These are phyloP conservation scores for Suillus tomentosus DNA, from an alignment of 768 basidiomycete genomes.

Conservation along the genomic window DNA sequence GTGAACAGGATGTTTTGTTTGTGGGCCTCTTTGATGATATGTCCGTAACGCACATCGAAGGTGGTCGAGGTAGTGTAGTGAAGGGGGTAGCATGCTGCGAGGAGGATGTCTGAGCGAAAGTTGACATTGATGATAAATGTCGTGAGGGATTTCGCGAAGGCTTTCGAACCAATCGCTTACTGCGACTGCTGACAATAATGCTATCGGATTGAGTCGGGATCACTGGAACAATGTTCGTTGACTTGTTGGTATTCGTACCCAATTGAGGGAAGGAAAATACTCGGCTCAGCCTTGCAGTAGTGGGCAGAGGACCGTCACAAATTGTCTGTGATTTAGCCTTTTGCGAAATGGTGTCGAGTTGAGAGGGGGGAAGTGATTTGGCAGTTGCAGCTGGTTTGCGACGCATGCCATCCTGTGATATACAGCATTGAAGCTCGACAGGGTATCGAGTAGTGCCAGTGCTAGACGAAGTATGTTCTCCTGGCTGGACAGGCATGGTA, in stretches of 20 bases:
- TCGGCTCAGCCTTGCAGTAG: conserved; percentile 42
- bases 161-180: conserved; percentile 1
- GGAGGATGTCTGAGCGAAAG: conserved; percentile 9
- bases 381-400: background rate
- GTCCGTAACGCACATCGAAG: conserved; percentile 16
- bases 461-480: background rate
- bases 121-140: conserved; percentile 8
- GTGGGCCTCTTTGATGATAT: conserved; percentile 17
- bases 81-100: conserved; percentile 7
- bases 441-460: background rate
- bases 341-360: conserved; percentile 13
- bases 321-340: conserved; percentile 27
- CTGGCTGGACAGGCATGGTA: background rate
- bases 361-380: conserved; percentile 6
- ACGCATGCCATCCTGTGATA: background rate
- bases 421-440: background rate
- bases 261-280: conserved; percentile 41
- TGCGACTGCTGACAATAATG: background rate
- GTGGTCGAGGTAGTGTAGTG: conserved; percentile 16
- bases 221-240: conserved; percentile 1
- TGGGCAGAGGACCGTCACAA: conserved; percentile 35
- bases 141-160: conserved; percentile 8
- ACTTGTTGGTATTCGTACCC: conserved; percentile 12
- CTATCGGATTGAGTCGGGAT: background rate
- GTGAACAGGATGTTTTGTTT: conserved; percentile 17